Base-by-base conservation (phyloP, 1,284 basidiomycete species). In the Cryptococcus sp. region DNA sequence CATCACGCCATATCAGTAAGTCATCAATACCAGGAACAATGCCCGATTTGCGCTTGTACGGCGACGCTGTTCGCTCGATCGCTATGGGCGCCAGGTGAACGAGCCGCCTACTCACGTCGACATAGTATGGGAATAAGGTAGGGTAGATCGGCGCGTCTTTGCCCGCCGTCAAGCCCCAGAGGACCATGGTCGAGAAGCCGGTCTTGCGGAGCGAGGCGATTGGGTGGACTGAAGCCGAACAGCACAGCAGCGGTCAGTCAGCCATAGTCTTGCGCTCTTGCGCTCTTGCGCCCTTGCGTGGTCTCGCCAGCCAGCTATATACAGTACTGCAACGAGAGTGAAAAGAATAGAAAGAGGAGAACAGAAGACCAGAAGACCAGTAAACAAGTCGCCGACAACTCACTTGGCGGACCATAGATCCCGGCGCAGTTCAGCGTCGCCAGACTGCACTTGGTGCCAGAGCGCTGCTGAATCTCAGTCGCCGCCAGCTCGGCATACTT, bases 401-500 rank as follows among this genome's bases (percentile, higher is more conserved):
- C 46, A 61, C 61, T 61, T n/a, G 61, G 58, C 38, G 62, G 63
- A 40, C 63, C 61, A 22, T 49, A 65, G 52, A 63, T 65, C 59
- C 58, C 67, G 2, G 57, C 59, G 46, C 61, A 62, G 50, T 64
- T 65, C 50, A 72, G 61, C 20, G 60, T 61, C 1, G 66, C 64
- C 43, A 72, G 52, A 43, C 58, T 60, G 58, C 60, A 68, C 15
- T 65, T 51, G 3, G 57, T 54, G 8, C 64, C 62, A 5, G 60
- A 61, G 41, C 45, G 47, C 27, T 66, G 52, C 52, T 68, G 59
- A 8, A 61, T 46, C 19, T 70, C 62, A 59, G 55, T 65, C 17
- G 69, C 69, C 17, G 64, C 61, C 15, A 64, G 40, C 52, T 76
- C 74, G 47, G 74, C 72, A 61, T 70, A 57, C 64, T 66, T 71